Conservation (phyloP, 371 early-diverging fungal genomes). For the Smittium culicis region DNA sequence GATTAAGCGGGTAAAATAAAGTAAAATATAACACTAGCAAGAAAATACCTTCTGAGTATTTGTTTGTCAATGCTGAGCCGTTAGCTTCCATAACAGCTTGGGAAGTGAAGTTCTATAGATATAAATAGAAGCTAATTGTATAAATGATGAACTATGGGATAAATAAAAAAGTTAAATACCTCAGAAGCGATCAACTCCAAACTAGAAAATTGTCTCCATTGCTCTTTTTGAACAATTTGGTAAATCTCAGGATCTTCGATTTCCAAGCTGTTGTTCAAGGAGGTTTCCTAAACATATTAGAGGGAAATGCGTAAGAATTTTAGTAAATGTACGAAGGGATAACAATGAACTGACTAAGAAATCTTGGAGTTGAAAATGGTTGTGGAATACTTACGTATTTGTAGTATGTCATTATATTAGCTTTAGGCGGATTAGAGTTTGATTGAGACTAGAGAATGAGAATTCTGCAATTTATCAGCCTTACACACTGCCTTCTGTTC, state of each 20-base stretch:
- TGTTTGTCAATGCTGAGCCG: constrained; percentile 97
- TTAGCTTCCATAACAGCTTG: constrained; percentile 94
- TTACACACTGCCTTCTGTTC: too few species aligned
- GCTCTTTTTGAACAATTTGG: constrained; percentile 87
- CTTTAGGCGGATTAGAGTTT: too few species aligned
- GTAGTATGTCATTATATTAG: too few species aligned
- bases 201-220: constrained; percentile 90
- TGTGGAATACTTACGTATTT: too few species aligned
- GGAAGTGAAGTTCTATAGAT: constrained; percentile 82
- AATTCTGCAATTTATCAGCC: too few species aligned
- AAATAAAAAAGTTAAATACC: neutral
- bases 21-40: neutral
- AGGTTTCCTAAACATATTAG: constrained; percentile 29
- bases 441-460: too few species aligned
- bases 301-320: too few species aligned
- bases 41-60: constrained; percentile 84
- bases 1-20: neutral
- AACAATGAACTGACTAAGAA: too few species aligned
- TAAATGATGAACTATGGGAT: too few species aligned
- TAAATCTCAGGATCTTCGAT: constrained; percentile 86
- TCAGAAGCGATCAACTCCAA: constrained; percentile 98
- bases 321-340: too few species aligned
- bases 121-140: too few species aligned
- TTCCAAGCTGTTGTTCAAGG: constrained; percentile 60
- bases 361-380: too few species aligned